Evolutionary conservation across 169 alveolate species (phyloP).

Genomic region (Plasmodium vivax): DNA sequence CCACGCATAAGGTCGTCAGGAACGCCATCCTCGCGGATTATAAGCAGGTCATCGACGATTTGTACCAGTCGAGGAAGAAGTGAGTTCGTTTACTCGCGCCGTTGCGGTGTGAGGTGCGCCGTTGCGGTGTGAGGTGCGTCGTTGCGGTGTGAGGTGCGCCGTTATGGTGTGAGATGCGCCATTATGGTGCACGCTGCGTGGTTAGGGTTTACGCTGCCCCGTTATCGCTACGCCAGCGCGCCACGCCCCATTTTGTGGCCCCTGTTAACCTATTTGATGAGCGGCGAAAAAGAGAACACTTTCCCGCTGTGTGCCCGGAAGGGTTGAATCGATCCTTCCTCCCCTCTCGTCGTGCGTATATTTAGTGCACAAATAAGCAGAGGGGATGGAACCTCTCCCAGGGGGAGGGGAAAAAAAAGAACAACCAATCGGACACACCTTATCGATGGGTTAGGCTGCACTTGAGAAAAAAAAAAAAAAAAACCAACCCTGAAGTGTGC

Average conservation of each 20-base stretch:
- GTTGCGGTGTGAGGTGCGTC: not conserved
- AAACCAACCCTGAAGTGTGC: not conserved
- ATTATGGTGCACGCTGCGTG: not conserved
- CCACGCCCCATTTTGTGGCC: not conserved
- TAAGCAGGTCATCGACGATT: conserved; percentile 74
- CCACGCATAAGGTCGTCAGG: conserved; percentile 94
- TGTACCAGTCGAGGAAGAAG: conserved; percentile 74
- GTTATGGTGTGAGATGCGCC: not conserved
- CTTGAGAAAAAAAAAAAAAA: not conserved
- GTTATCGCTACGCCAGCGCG: not conserved
- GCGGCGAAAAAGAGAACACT: not conserved
- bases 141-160: not conserved
- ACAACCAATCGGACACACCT: not conserved
- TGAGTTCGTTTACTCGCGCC: not conserved
- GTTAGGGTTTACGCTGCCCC: not conserved
- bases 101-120: not conserved
- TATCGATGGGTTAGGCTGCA: not conserved
- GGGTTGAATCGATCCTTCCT: not conserved
- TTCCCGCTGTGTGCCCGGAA: not conserved
- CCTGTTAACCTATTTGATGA: not conserved
- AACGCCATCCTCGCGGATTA: conserved; percentile 78
- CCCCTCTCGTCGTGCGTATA: not conserved
- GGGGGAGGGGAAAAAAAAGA: not conserved
- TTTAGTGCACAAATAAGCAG: not conserved
- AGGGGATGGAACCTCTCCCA: not conserved